Conservation (phyloP, 805 yeast species). For the Hyphopichia homilentoma region DNA sequence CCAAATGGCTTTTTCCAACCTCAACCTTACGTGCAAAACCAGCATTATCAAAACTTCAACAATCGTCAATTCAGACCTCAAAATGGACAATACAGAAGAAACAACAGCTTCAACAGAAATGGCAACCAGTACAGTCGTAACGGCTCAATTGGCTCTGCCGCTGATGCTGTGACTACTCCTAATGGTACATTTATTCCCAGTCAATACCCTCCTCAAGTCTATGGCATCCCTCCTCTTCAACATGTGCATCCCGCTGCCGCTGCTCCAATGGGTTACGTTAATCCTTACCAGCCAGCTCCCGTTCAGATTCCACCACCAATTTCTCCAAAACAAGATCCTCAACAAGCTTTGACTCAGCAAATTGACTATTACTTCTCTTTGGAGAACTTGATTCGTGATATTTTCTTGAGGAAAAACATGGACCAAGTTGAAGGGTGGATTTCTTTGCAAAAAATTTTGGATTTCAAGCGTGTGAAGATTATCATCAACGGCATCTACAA, state of each 20-base stretch:
- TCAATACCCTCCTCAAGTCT: constrained; percentile 10
- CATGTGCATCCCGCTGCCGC: neutral
- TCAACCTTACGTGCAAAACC: constrained; percentile 23
- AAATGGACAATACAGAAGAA: constrained; percentile 5
- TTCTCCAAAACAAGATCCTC: constrained; percentile 44
- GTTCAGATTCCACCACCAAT: constrained; percentile 43
- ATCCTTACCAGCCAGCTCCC: constrained; percentile 13
- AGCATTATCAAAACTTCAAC: constrained; percentile 19
- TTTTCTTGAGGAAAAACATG: constrained; percentile 79
- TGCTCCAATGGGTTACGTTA: too few relatives aligned
- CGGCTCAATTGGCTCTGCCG: constrained; percentile 10
- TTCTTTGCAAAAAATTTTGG: constrained; percentile 56
- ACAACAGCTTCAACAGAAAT: constrained; percentile 8
- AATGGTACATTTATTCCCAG: constrained; percentile 13
- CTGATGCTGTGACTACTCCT: constrained; percentile 8
- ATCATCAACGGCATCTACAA: constrained; percentile 39
- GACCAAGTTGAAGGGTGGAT: constrained; percentile 75
- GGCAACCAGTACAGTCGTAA: constrained; percentile 14
- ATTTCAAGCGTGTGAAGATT: constrained; percentile 72
- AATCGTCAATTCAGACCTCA: constrained; percentile 24
- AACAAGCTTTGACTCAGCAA: constrained; percentile 51
- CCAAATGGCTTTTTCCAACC: constrained; percentile 30
- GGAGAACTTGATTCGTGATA: constrained; percentile 83
- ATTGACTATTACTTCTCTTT: constrained; percentile 87
- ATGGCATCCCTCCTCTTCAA: constrained; percentile 2